A percentile compares a stretch with the other conserved stretches of the same genome.
Conservation (phyloP, 345 rosid genomes). For the Kernera saxatilis region DNA sequence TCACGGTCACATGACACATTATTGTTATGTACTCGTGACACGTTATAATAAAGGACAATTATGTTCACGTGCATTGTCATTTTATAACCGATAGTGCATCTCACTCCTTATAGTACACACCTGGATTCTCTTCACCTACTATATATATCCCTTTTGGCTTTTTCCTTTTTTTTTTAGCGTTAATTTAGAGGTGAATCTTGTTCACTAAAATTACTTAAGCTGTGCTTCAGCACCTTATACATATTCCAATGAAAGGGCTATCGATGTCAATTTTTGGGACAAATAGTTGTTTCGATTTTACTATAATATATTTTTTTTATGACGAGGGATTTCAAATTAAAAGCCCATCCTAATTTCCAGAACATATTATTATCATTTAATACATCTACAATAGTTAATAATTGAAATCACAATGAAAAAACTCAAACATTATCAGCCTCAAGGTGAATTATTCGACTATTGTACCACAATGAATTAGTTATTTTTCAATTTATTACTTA, state of each 20-base stretch:
- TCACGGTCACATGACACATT: background rate
- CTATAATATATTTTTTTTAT: no score
- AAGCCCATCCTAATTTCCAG: no score
- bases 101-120: background rate
- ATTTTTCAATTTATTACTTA: no score
- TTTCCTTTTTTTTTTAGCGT: background rate
- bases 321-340: no score
- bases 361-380: no score
- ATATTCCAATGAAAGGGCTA: no score
- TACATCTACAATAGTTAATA: no score
- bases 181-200: background rate
- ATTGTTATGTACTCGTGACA: background rate
- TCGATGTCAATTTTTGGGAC: no score
- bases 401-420: background rate
- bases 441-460: background rate
- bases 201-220: background rate
- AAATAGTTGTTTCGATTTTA: no score
- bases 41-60: constrained; percentile 3
- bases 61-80: constrained; percentile 25
- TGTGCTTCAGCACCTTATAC: no score
- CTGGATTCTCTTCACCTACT: constrained; percentile 17
- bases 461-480: background rate
- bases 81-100: background rate
- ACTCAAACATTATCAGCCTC: no score
- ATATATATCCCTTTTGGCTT: background rate